A percentile compares a stretch with the other conserved stretches of the same genome.
Conservation (phyloP, 371 early-diverging fungal species). For the Syncephalastrum monosporum region DNA sequence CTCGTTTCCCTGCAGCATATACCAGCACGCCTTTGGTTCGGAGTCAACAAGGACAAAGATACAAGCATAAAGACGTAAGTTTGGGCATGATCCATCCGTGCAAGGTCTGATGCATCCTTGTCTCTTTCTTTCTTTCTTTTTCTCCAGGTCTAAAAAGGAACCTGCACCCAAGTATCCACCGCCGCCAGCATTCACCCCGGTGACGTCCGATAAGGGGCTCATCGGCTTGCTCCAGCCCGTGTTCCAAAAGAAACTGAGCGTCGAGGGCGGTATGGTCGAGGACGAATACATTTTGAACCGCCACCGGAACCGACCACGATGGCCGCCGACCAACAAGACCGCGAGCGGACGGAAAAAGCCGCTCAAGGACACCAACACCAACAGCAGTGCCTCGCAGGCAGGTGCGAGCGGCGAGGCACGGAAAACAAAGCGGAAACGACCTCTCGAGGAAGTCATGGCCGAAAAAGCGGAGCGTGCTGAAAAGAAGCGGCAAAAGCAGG, state of each 20-base stretch:
- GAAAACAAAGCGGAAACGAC: conserved; percentile 55
- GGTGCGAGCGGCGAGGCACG: conserved; percentile 28
- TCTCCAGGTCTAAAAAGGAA: conserved; percentile 23
- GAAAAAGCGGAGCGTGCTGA: conserved; percentile 59
- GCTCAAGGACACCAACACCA: conserved; percentile 33
- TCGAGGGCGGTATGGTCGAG: conserved; percentile 41
- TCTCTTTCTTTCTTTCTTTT: too few relatives aligned
- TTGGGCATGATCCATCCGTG: not conserved
- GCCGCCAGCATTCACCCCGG: conserved; percentile 60
- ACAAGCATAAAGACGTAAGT: conserved; percentile 6
- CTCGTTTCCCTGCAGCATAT: conserved; percentile 32
- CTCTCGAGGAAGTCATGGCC: conserved; percentile 54
- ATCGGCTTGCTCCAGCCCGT: conserved; percentile 74
- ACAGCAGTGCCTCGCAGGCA: conserved; percentile 21
- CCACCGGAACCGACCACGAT: conserved; percentile 45
- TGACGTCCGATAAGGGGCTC: conserved; percentile 52
- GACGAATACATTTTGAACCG: conserved; percentile 55
- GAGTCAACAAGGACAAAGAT: conserved; percentile 41
- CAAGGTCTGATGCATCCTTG: too few relatives aligned
- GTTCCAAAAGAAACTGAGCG: conserved; percentile 60
- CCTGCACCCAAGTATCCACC: conserved; percentile 49
- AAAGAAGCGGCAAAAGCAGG: conserved; percentile 54
- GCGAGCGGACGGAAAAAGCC: conserved; percentile 30
- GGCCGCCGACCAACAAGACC: conserved; percentile 56
- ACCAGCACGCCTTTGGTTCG: conserved; percentile 72